Evolutionary conservation across 2,329 filamentous ascomycete species (phyloP).

Genomic region (Ophiostoma fasciatum): DNA sequence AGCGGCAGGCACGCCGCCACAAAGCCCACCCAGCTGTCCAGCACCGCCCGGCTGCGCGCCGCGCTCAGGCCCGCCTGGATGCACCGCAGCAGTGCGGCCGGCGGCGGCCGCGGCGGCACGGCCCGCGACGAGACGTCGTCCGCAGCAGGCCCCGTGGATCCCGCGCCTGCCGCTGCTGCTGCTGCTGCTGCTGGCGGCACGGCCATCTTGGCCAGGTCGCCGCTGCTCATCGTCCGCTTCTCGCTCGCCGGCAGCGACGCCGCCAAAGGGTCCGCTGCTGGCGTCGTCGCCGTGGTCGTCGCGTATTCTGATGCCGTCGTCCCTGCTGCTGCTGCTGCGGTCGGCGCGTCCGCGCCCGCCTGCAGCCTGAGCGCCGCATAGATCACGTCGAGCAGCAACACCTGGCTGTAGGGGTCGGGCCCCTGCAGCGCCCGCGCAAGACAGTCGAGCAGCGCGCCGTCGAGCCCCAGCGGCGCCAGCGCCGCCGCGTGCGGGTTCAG

Average conservation of each 20-base stretch:
- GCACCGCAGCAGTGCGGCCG: slow-evolving; percentile 63
- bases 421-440: slow-evolving; percentile 45
- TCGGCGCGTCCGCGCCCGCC: slow-evolving; percentile 23
- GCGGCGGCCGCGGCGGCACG: slow-evolving; percentile 33
- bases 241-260: slow-evolving; percentile 25
- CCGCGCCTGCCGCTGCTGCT: too few species aligned
- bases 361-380: slow-evolving; percentile 57
- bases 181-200: too few species aligned
- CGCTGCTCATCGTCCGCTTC: slow-evolving; percentile 24
- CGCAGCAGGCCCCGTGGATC: too few species aligned
- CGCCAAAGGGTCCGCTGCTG: too few species aligned
- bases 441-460: slow-evolving; percentile 54
- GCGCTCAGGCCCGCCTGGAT: slow-evolving; percentile 71
- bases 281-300: too few species aligned
- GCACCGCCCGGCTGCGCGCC: slow-evolving; percentile 53
- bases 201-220: slow-evolving; percentile 5
- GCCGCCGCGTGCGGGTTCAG: slow-evolving; percentile 44
- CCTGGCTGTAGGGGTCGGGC: slow-evolving; percentile 57
- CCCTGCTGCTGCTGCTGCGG: slow-evolving; percentile 17
- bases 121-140: not conserved
- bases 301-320: too few species aligned
- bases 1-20: slow-evolving; percentile 70
- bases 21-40: slow-evolving; percentile 88
- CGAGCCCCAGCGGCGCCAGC: slow-evolving; percentile 50
- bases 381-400: slow-evolving; percentile 64